These are phyloP conservation scores for Aspergillus brasiliensis DNA, from an alignment of 2,329 filamentous ascomycete genomes.

Conservation along the genomic window DNA sequence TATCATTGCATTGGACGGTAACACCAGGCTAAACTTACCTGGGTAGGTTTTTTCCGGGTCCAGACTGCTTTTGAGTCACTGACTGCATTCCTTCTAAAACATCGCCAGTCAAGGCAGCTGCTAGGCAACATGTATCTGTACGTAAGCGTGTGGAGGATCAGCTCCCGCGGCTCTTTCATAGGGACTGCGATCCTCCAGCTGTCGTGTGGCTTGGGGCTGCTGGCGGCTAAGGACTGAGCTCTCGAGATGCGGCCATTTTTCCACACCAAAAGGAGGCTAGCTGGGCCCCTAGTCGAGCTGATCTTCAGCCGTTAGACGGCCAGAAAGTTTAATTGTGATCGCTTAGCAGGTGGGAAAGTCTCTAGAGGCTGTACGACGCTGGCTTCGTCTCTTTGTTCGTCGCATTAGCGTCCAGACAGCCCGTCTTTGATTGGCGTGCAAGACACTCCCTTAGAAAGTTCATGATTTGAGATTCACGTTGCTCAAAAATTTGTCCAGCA, in stretches of 20 bases:
- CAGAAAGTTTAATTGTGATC: slow-evolving; percentile 1
- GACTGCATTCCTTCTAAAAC: not conserved
- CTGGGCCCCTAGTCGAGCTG: not conserved
- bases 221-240: not conserved
- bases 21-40: not conserved
- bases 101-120: not conserved
- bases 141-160: not conserved
- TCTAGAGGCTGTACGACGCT: not conserved
- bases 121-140: not conserved
- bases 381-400: not conserved
- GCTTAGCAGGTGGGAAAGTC: not conserved
- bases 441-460: not conserved
- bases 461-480: not conserved
- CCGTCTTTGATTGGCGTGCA: not conserved
- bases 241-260: not conserved
- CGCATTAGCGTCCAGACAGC: not conserved
- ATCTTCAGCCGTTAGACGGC: slow-evolving; percentile 3
- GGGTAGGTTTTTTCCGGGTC: not conserved
- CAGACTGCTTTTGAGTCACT: not conserved
- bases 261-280: not conserved
- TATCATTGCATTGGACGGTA: not conserved
- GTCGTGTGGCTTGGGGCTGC: not conserved
- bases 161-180: not conserved
- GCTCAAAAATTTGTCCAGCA: not conserved
- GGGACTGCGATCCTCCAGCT: not conserved